Percentiles rank a stretch among this genome's conserved stretches.
Conservation (phyloP, 2,329 filamentous ascomycete genomes). For the Cadophora gregata region DNA sequence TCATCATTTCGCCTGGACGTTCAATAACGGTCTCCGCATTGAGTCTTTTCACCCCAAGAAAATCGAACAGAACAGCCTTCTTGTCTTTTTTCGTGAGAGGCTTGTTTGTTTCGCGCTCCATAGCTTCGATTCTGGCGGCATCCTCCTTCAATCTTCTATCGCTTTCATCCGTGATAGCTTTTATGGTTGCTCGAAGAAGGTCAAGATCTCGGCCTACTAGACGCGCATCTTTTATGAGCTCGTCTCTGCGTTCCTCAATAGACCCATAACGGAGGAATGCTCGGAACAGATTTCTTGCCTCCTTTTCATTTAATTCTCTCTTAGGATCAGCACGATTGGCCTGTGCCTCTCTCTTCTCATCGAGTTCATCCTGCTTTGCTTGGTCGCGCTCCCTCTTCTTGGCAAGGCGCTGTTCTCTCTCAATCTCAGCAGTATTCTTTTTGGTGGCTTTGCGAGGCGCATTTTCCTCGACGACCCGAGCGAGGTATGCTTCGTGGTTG, state of each 20-base stretch:
- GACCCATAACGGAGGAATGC: conserved; percentile 91
- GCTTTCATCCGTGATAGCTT: conserved; percentile 69
- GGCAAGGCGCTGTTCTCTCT: conserved; percentile 67
- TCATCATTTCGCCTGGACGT: conserved; percentile 84
- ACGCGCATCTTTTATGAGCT: conserved; percentile 86
- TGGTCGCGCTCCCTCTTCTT: conserved; percentile 71
- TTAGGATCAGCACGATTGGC: conserved; percentile 81
- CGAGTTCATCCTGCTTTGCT: conserved; percentile 72
- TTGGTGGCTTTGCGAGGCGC: conserved; percentile 77
- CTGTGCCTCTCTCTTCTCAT: conserved; percentile 69
- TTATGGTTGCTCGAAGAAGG: conserved; percentile 76
- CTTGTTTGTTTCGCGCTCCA: conserved; percentile 77
- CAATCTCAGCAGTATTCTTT: conserved; percentile 61
- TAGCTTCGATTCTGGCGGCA: conserved; percentile 61
- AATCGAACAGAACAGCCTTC: conserved; percentile 96
- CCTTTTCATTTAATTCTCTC: conserved; percentile 89
- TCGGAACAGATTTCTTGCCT: conserved; percentile 88
- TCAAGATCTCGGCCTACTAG: conserved; percentile 81
- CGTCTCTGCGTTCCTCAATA: conserved; percentile 85
- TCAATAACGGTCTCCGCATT: conserved; percentile 96
- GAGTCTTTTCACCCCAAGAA: conserved; percentile 88
- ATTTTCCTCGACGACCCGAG: conserved; percentile 82
- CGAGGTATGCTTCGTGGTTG: conserved; percentile 82
- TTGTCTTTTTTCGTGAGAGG: conserved; percentile 93
- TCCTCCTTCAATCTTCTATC: conserved; percentile 80